Conservation (phyloP, 495 filamentous ascomycete genomes). For the Aspergillus diversus region DNA sequence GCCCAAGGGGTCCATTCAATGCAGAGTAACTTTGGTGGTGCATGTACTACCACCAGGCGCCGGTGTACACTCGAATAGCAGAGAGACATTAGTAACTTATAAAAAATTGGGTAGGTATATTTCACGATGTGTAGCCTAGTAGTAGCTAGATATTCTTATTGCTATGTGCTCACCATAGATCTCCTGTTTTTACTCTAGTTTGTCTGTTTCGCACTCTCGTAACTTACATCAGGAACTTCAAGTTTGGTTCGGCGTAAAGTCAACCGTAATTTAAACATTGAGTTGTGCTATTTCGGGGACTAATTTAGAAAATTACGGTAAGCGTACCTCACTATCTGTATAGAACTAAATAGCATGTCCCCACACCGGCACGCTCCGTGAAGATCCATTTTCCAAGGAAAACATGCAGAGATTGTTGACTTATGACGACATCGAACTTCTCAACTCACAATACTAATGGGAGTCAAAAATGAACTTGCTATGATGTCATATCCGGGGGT, state of each 20-base stretch:
- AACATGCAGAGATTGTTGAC: not conserved
- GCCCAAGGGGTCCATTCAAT: too few relatives aligned
- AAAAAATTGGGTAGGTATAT: too few relatives aligned
- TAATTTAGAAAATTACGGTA: constrained; percentile 8
- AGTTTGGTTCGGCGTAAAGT: not conserved
- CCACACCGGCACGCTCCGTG: constrained; percentile 16
- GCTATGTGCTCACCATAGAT: too few relatives aligned
- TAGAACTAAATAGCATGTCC: not conserved
- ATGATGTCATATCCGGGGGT: not conserved
- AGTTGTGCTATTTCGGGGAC: not conserved
- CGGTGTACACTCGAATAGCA: too few relatives aligned
- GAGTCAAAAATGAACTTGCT: not conserved
- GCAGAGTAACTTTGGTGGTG: too few relatives aligned
- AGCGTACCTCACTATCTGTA: constrained; percentile 1
- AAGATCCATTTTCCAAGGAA: constrained; percentile 13
- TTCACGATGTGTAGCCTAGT: too few relatives aligned
- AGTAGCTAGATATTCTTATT: too few relatives aligned
- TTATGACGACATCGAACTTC: constrained; percentile 8
- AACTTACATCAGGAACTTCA: not conserved
- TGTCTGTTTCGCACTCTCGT: too few relatives aligned
- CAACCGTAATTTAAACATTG: constrained; percentile 1
- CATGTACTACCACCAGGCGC: too few relatives aligned
- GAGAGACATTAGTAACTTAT: too few relatives aligned
- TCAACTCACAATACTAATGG: not conserved
- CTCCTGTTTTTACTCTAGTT: too few relatives aligned